phyloP scores from a whole-genome alignment of 73 alveolate species.

The Tetrahymena malaccensis region DNA sequence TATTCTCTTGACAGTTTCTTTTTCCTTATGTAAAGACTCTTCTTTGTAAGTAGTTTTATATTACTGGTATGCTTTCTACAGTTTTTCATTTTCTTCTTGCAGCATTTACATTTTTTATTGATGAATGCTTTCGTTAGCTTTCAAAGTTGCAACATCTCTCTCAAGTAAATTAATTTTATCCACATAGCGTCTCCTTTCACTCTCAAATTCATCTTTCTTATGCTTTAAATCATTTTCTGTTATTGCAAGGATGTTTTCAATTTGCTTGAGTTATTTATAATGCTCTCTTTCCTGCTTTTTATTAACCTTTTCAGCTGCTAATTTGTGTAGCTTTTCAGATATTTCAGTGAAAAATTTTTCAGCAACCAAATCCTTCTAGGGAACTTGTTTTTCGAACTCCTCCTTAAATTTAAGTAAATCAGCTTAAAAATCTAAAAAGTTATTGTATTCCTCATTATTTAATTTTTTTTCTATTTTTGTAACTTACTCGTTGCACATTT shows the following conservation, averaged over 20 bases:
- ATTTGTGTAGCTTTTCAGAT: not conserved
- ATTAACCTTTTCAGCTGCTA: slow-evolving; percentile 27
- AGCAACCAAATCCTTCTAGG: not conserved
- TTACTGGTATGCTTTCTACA: not conserved
- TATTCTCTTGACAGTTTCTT: not conserved
- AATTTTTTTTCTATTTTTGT: slow-evolving; percentile 3
- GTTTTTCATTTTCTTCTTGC: not conserved
- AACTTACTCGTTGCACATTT: not conserved
- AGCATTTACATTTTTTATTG: not conserved
- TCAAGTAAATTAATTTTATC: not conserved
- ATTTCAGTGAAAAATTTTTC: slow-evolving; percentile 22
- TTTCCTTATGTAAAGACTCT: not conserved
- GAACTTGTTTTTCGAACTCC: slow-evolving; percentile 12
- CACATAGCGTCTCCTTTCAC: not conserved
- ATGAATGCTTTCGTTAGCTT: slow-evolving; percentile 5
- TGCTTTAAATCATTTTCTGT: slow-evolving; percentile 9
- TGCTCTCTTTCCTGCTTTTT: not conserved
- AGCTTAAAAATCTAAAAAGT: slow-evolving; percentile 13
- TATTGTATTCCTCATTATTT: slow-evolving; percentile 30
- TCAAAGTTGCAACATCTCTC: not conserved
- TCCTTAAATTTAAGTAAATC: slow-evolving; percentile 37
- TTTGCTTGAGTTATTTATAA: not conserved
- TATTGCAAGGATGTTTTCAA: not conserved
- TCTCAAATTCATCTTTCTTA: not conserved
- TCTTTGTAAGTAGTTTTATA: not conserved